These are phyloP conservation scores for Fragaria vesca DNA, from an alignment of 306 rosid genomes.

Conservation along the genomic window DNA sequence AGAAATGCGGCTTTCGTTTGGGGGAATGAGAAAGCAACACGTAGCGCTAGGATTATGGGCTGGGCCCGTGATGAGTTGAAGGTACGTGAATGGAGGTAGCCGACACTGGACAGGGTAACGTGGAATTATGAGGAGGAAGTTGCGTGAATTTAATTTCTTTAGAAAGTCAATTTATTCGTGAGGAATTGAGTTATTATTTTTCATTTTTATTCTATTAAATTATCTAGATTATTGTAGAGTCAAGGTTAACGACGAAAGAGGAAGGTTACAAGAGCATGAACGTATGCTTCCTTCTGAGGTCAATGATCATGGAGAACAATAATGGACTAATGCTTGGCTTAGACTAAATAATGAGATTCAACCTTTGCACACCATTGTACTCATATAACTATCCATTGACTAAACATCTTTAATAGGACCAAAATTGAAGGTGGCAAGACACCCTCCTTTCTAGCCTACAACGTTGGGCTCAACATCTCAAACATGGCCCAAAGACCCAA, in stretches of 20 bases:
- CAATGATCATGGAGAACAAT: background rate
- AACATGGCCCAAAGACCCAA: too few relatives aligned
- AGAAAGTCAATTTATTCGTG: background rate
- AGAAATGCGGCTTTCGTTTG: constrained; percentile 25
- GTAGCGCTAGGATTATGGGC: constrained; percentile 31
- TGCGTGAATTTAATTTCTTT: constrained; percentile 20
- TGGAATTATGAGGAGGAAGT: background rate
- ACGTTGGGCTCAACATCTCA: too few relatives aligned
- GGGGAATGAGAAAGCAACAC: constrained; percentile 25
- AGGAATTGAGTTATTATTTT: background rate
- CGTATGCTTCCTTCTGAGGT: background rate
- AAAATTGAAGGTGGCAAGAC: too few relatives aligned
- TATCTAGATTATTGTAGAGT: background rate
- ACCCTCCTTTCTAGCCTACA: too few relatives aligned
- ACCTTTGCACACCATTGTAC: background rate
- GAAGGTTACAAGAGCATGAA: background rate
- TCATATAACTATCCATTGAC: background rate
- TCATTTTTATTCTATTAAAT: background rate
- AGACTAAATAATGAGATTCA: background rate
- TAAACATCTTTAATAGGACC: too few relatives aligned
- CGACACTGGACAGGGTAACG: constrained; percentile 33
- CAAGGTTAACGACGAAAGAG: background rate
- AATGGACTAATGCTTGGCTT: background rate
- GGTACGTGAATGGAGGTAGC: constrained; percentile 33
- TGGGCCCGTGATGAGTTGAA: constrained; percentile 28